Evolutionary conservation across 2,329 filamentous ascomycete genomes (phyloP).

Genomic region (Diaporthe sp.): DNA sequence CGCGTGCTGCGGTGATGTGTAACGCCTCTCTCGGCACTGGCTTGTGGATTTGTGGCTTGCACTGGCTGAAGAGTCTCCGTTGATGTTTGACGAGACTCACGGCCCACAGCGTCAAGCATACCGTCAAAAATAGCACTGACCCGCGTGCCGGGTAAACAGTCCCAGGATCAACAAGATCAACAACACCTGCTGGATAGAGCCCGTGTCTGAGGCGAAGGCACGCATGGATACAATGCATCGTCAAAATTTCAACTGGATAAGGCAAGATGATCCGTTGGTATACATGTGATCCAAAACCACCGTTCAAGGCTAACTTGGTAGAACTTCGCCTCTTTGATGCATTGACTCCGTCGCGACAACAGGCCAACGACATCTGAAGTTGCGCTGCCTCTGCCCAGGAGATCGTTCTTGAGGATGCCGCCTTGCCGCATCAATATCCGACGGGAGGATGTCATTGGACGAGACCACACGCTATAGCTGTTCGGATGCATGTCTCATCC

Average conservation of each 20-base stretch:
- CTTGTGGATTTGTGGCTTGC: not conserved
- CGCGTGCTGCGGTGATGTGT: not conserved
- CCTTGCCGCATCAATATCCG: not conserved
- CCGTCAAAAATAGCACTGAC: not conserved
- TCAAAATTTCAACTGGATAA: slow-evolving; percentile 10
- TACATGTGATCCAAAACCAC: not conserved
- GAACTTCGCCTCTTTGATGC: not conserved
- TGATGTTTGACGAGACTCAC: not conserved
- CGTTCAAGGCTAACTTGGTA: not conserved
- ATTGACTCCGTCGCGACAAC: not conserved
- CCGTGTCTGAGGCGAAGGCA: not conserved
- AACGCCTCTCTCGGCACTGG: not conserved
- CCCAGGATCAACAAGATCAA: slow-evolving; percentile 21
- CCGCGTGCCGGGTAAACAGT: not conserved
- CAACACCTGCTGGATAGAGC: not conserved
- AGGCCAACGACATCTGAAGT: not conserved
- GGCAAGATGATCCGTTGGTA: not conserved
- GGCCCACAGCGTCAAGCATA: not conserved
- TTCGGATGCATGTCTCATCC: not conserved
- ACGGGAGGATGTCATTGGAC: not conserved
- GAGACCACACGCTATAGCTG: not conserved
- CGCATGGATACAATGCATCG: slow-evolving; percentile 11
- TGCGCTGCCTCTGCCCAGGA: not conserved
- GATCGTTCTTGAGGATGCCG: not conserved
- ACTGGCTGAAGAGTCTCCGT: not conserved